Conservation (phyloP, 1,284 basidiomycete species). For the Cerioporus squamosus region DNA sequence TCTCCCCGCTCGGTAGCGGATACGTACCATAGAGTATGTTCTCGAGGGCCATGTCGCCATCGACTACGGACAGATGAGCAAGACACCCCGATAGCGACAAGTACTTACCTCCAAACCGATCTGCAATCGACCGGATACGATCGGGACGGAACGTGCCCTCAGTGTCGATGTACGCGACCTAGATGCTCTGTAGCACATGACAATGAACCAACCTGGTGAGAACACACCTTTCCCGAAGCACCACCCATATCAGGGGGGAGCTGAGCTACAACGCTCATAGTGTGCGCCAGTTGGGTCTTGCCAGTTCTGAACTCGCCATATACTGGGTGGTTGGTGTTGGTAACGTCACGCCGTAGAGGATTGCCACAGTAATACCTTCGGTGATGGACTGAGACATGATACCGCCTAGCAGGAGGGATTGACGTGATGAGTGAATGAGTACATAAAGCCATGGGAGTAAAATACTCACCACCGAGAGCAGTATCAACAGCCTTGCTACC, state of each 20-base stretch:
- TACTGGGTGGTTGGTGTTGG: slow-evolving; percentile 43
- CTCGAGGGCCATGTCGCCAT: slow-evolving; percentile 84
- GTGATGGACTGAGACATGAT: slow-evolving; percentile 90
- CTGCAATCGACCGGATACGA: slow-evolving; percentile 86
- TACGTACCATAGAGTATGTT: slow-evolving; percentile 80
- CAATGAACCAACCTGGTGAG: slow-evolving; percentile 2
- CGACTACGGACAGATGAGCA: slow-evolving; percentile 47
- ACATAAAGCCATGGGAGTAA: no score
- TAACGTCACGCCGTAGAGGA: not conserved
- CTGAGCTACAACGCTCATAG: slow-evolving; percentile 88
- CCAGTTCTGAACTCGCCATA: slow-evolving; percentile 85
- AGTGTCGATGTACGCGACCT: slow-evolving; percentile 94
- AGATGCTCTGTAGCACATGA: not conserved
- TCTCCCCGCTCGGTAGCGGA: not conserved
- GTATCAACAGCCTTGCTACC: slow-evolving; percentile 91
- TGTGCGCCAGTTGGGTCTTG: slow-evolving; percentile 93
- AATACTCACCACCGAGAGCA: slow-evolving; percentile 74
- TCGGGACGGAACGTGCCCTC: slow-evolving; percentile 96
- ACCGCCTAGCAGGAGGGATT: slow-evolving; percentile 58
- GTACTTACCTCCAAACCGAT: slow-evolving; percentile 68
- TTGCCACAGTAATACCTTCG: slow-evolving; percentile 61
- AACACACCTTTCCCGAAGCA: slow-evolving; percentile 78
- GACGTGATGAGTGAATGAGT: no score
- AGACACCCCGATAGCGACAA: not conserved
- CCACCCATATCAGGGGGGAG: slow-evolving; percentile 90